Evolutionary conservation across 768 basidiomycete genomes (phyloP).

Genomic region (Dictyophora rubrovolvata): DNA sequence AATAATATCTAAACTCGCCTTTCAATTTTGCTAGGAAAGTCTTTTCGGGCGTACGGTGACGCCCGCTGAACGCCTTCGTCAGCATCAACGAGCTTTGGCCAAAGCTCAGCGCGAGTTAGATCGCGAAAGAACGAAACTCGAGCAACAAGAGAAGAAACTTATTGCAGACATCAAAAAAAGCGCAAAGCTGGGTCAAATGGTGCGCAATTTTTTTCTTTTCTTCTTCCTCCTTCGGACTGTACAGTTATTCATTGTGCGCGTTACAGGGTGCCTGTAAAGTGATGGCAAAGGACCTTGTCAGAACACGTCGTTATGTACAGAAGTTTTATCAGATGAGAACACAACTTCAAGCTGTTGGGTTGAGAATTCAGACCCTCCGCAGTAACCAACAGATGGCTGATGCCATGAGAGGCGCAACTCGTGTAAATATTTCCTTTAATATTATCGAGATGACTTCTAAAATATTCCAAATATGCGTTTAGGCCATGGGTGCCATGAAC

Average conservation of each 20-base stretch:
- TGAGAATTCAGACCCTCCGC: constrained; percentile 91
- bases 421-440: constrained; percentile 45
- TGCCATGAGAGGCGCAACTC: constrained; percentile 96
- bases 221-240: neutral
- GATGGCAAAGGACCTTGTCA: constrained; percentile 97
- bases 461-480: too few species aligned
- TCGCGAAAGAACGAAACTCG: constrained; percentile 87
- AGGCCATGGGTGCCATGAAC: constrained; percentile 99
- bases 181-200: constrained; percentile 92
- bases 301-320: constrained; percentile 89
- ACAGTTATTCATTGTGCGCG: constrained; percentile 4
- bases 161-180: constrained; percentile 93
- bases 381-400: constrained; percentile 99
- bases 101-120: constrained; percentile 98
- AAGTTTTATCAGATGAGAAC: constrained; percentile 99
- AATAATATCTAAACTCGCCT: neutral
- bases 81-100: constrained; percentile 91
- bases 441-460: too few species aligned
- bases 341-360: constrained; percentile 89
- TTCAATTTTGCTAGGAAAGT: too few species aligned
- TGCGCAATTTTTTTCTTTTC: constrained; percentile 22
- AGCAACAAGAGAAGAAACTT: constrained; percentile 95
- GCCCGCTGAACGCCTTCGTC: constrained; percentile 91
- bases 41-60: constrained; percentile 92
- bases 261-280: constrained; percentile 94